Evolutionary conservation across 768 basidiomycete genomes (phyloP).

Genomic region (Tubosaeta sp.): DNA sequence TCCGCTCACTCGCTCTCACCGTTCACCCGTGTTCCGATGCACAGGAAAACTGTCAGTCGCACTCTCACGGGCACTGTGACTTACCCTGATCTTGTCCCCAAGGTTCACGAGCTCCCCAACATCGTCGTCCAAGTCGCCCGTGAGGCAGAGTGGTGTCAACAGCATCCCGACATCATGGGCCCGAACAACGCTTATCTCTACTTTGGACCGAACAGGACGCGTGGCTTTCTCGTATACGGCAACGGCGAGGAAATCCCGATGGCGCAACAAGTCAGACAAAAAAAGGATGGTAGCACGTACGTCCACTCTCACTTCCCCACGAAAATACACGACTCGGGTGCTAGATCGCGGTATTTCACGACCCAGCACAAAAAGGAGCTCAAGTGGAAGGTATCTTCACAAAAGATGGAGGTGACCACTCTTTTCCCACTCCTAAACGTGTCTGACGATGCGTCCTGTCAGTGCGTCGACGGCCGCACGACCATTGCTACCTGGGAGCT

Average conservation of each 20-base stretch:
- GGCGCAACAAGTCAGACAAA: slow-evolving; percentile 53
- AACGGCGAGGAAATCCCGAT: slow-evolving; percentile 56
- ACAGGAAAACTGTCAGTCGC: slow-evolving; percentile 25
- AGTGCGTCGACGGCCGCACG: slow-evolving; percentile 65
- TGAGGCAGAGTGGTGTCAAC: slow-evolving; percentile 62
- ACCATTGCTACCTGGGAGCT: slow-evolving; percentile 67
- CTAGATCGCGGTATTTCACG: slow-evolving; percentile 71
- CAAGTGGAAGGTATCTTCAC: slow-evolving; percentile 67
- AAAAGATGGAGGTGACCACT: slow-evolving; percentile 60
- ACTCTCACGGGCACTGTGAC: neutral
- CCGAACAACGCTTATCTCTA: slow-evolving; percentile 75
- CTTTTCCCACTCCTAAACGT: neutral
- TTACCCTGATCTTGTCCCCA: neutral
- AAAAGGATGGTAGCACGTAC: slow-evolving; percentile 59
- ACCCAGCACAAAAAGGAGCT: slow-evolving; percentile 64
- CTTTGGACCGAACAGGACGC: slow-evolving; percentile 58
- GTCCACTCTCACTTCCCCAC: slow-evolving; percentile 24
- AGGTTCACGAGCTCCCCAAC: slow-evolving; percentile 59
- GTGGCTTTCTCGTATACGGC: slow-evolving; percentile 68
- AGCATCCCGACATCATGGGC: slow-evolving; percentile 71
- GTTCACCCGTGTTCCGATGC: slow-evolving; percentile 1
- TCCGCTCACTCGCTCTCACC: neutral
- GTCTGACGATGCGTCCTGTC: slow-evolving; percentile 2
- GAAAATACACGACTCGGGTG: neutral
- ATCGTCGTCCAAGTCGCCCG: slow-evolving; percentile 60